phyloP scores from a whole-genome alignment of 441 rosid species.

The Erodium moschatum region DNA sequence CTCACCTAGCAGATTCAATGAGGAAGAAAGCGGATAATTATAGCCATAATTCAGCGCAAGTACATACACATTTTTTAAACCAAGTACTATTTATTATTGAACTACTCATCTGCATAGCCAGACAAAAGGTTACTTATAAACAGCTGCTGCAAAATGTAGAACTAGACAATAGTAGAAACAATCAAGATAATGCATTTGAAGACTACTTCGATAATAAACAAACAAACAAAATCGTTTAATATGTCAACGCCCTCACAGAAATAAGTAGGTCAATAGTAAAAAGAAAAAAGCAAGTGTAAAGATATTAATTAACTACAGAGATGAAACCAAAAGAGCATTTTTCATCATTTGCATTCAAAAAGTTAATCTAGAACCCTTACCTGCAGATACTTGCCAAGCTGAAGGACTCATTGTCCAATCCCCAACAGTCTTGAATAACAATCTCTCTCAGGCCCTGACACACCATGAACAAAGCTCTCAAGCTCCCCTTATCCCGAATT shows the following conservation, averaged over 20 bases:
- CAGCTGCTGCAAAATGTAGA: neutral
- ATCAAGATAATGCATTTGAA: neutral
- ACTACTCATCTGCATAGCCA: neutral
- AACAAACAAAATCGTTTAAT: neutral
- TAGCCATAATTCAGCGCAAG: neutral
- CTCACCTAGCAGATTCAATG: neutral
- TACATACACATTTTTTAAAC: neutral
- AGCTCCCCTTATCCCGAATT: constrained; percentile 41
- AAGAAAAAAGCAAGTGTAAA: neutral
- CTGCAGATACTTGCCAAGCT: constrained; percentile 44
- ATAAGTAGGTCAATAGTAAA: neutral
- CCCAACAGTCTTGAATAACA: constrained; percentile 58
- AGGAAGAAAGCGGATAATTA: neutral
- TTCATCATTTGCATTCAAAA: neutral
- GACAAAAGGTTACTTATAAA: neutral
- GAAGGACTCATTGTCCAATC: constrained; percentile 50
- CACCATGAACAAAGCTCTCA: constrained; percentile 52
- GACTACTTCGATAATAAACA: neutral
- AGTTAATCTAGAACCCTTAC: constrained; percentile 21
- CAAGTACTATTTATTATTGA: neutral
- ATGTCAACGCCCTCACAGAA: neutral
- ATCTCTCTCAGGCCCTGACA: constrained; percentile 44
- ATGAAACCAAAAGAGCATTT: constrained; percentile 6
- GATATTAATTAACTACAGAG: neutral
- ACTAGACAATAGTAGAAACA: neutral